Percentiles rank a stretch among this genome's conserved stretches.
These are phyloP conservation scores for Acer campestre DNA, from an alignment of 345 rosid genomes.

Conservation along the genomic window DNA sequence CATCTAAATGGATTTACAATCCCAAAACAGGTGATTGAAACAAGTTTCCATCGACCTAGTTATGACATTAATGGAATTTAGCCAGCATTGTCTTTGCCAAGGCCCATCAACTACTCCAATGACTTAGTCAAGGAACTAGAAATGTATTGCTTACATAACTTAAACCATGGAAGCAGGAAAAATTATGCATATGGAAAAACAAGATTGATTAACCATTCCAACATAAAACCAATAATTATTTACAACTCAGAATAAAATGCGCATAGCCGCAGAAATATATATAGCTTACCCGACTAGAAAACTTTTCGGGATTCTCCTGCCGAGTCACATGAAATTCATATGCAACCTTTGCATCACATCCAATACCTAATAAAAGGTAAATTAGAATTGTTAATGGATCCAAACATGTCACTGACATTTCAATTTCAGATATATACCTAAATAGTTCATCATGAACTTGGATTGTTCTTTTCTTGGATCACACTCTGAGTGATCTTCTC, in stretches of 20 bases:
- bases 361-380: slow-evolving; percentile 56
- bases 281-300: slow-evolving; percentile 66
- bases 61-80: neutral
- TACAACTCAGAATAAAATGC: neutral
- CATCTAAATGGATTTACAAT: neutral
- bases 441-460: slow-evolving; percentile 84
- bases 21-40: neutral
- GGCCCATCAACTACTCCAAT: neutral
- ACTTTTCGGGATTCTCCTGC: slow-evolving; percentile 83
- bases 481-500: slow-evolving; percentile 46
- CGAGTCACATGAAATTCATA: slow-evolving; percentile 77
- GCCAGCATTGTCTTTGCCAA: neutral
- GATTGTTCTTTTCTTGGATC: slow-evolving; percentile 39
- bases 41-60: neutral
- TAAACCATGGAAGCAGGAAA: slow-evolving; percentile 1
- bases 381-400: slow-evolving; percentile 19
- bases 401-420: slow-evolving; percentile 10
- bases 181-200: neutral
- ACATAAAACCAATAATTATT: neutral
- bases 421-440: slow-evolving; percentile 44
- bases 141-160: neutral
- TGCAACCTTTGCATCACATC: slow-evolving; percentile 92
- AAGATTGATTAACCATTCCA: neutral
- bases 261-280: neutral
- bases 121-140: neutral